A percentile compares a stretch with the other conserved stretches of the same genome.
Conservation (phyloP, 2,329 filamentous ascomycete species). For the Aspergillus sclerotialis region DNA sequence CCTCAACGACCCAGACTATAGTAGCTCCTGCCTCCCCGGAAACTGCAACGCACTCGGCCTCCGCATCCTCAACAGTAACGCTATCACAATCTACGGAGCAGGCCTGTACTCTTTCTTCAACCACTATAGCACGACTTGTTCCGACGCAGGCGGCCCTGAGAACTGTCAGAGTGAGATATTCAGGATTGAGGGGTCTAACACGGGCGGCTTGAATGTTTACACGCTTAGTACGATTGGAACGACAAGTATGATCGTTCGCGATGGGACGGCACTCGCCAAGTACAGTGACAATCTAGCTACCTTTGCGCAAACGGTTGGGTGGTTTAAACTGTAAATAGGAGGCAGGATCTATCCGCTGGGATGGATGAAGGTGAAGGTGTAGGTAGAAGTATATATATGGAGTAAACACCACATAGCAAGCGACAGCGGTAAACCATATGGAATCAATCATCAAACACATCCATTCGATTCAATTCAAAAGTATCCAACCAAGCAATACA, state of each 20-base stretch:
- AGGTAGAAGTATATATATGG: no score
- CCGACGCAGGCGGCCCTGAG: conserved; percentile 29
- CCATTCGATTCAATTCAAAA: no score
- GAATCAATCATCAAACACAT: no score
- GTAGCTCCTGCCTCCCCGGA: conserved; percentile 17
- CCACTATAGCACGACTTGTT: conserved; percentile 43
- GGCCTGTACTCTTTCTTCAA: conserved; percentile 52
- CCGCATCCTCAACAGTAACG: conserved; percentile 38
- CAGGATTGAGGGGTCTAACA: conserved; percentile 36
- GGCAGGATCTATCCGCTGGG: no score
- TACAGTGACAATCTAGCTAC: conserved; percentile 43
- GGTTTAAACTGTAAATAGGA: conserved; percentile 25
- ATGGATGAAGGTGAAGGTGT: no score
- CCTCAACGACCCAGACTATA: conserved; percentile 31
- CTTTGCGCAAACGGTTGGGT: conserved; percentile 37
- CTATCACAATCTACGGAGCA: conserved; percentile 44
- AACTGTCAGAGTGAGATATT: conserved; percentile 46
- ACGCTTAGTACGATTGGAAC: conserved; percentile 43
- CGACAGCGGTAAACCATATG: no score
- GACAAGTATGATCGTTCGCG: conserved; percentile 39
- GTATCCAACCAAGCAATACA: no score
- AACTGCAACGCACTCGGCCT: conserved; percentile 43
- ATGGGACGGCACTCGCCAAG: conserved; percentile 37
- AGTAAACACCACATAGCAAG: no score
- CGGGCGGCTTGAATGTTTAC: conserved; percentile 32